A percentile compares a stretch with the other conserved stretches of the same genome.
phyloP scores from a whole-genome alignment of 1,284 basidiomycete genomes.

The Phellopilus nigrolimitatus region DNA sequence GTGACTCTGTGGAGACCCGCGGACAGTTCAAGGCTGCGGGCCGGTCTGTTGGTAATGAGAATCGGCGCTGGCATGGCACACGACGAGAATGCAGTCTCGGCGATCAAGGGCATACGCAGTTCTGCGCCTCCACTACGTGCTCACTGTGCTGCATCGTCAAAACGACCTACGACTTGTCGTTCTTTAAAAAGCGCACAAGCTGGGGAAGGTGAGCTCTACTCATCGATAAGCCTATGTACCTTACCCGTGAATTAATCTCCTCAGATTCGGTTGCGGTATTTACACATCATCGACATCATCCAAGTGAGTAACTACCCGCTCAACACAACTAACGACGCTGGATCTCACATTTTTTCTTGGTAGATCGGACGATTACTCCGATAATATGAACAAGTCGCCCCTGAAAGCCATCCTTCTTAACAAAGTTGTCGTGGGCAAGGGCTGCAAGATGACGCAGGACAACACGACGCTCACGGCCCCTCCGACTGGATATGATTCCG shows the following conservation, averaged over 20 bases:
- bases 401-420: conserved; percentile 60
- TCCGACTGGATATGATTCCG: conserved; percentile 58
- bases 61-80: conserved; percentile 55
- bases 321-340: background rate
- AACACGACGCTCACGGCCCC: conserved; percentile 46
- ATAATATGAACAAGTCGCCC: conserved; percentile 44
- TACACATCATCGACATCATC: conserved; percentile 59
- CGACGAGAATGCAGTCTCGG: conserved; percentile 51
- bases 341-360: background rate
- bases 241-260: background rate
- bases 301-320: conserved; percentile 36
- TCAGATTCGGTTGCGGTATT: conserved; percentile 56
- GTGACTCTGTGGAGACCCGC: conserved; percentile 47
- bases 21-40: conserved; percentile 50
- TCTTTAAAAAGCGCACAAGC: conserved; percentile 60
- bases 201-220: conserved; percentile 46
- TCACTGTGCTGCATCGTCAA: conserved; percentile 55
- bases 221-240: background rate
- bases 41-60: conserved; percentile 56
- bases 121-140: conserved; percentile 51
- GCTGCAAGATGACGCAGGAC: conserved; percentile 56
- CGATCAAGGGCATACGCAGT: conserved; percentile 48
- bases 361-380: conserved; percentile 60
- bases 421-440: conserved; percentile 64
- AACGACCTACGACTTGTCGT: conserved; percentile 53